Evolutionary conservation across 2,329 filamentous ascomycete genomes (phyloP), one percentile per base, ranked within the genome.

Genomic region (Colletotrichum sansevieriae): DNA sequence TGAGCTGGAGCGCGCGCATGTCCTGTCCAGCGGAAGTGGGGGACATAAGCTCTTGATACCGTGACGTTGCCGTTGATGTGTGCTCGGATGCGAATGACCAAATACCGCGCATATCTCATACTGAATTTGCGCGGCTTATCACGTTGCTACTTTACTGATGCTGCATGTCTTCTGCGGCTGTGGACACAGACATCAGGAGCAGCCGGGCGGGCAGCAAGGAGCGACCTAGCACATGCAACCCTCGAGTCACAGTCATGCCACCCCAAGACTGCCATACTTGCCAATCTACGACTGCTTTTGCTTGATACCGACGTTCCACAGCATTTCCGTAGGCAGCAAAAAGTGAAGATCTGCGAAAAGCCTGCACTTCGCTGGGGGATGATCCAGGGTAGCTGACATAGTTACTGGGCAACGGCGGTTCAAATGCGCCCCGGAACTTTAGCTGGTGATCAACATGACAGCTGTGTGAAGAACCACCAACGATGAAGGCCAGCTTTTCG

Each of bases 391-490:
- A 35, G n/a, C 37, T 33, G 35, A 35, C 20, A 49, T n/a, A 39
- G 35, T 15, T 46, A 46, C 56, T 63, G 37, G 51, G 15, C n/a
- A 18, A 54, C 29, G 18, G 60, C n/a, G 29, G 33, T 18, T 22
- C 44, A 33, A 15, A 52, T 65, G 65, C 65, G 62, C 61, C 65
- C 62, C 65, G 37, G 55, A 60, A 56, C 65, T 43, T 49, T 65
- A 59, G 47, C 33, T 47, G 54, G 54, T 61, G 62, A 68, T 65
- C 65, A 55, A 22, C 12, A 15, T 39, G 35, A 39, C 37, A 39
- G 11, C 11, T 39, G 2, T 39, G 11, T 15, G 4, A 13, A 39
- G 37, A 39, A 39, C 37, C 37, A 39, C 37, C 11, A 15, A 39
- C 37, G 37, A 12, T 39, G 37, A 15, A 39, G 9, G 37, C 29